These are phyloP conservation scores for Collybia sordida DNA, from an alignment of 768 basidiomycete species.

Conservation along the genomic window DNA sequence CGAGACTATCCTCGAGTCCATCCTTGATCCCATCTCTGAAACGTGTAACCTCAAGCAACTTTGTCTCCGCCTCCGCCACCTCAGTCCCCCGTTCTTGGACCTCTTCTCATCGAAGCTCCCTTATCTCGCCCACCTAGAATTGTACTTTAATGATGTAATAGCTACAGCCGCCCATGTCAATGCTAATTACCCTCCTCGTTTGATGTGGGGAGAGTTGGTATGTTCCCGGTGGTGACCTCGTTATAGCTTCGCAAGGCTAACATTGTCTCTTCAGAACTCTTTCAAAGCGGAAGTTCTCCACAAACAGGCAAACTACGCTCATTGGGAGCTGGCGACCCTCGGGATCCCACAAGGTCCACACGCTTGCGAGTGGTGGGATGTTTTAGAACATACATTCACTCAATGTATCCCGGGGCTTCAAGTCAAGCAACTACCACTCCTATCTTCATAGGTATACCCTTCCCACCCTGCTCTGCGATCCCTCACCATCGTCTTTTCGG, in stretches of 20 bases:
- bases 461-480: no score
- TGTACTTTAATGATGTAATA: slow-evolving; percentile 21
- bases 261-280: slow-evolving; percentile 1
- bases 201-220: slow-evolving; percentile 9
- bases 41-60: slow-evolving; percentile 16
- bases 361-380: neutral
- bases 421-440: no score
- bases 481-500: no score
- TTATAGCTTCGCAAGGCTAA: neutral
- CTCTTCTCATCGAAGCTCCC: slow-evolving; percentile 22
- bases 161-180: slow-evolving; percentile 3
- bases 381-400: slow-evolving; percentile 6
- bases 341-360: slow-evolving; percentile 3
- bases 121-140: slow-evolving; percentile 17
- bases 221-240: neutral
- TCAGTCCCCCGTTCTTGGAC: slow-evolving; percentile 23
- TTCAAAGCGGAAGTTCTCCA: slow-evolving; percentile 6
- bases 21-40: slow-evolving; percentile 7
- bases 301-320: slow-evolving; percentile 4
- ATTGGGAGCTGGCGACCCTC: slow-evolving; percentile 12
- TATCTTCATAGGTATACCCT: no score
- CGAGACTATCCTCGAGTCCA: slow-evolving; percentile 21
- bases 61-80: slow-evolving; percentile 16
- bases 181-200: neutral
- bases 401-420: slow-evolving; percentile 14